Conservation (phyloP, 2,329 filamentous ascomycete species). For the Samsoniella hepiali region DNA sequence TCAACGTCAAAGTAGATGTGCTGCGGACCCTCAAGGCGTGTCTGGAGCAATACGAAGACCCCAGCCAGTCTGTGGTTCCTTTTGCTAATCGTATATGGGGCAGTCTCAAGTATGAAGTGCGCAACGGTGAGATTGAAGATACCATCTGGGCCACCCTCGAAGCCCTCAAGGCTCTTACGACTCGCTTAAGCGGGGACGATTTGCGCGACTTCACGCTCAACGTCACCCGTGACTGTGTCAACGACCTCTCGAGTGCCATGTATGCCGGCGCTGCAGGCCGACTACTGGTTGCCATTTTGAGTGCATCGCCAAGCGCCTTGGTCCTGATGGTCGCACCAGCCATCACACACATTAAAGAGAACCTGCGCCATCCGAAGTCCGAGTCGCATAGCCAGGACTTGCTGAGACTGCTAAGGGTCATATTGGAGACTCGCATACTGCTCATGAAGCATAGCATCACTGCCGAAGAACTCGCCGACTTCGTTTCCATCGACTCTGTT, state of each 20-base stretch:
- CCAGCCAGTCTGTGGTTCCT: conserved; percentile 46
- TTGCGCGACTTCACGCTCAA: conserved; percentile 45
- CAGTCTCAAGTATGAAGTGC: conserved; percentile 61
- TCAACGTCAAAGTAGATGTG: conserved; percentile 58
- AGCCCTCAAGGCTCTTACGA: conserved; percentile 49
- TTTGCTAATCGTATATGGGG: conserved; percentile 52
- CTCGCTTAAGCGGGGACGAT: conserved; percentile 42
- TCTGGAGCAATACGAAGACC: conserved; percentile 46
- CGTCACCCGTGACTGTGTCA: conserved; percentile 51
- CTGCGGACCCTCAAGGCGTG: conserved; percentile 54
- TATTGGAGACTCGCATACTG: conserved; percentile 45
- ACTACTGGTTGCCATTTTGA: conserved; percentile 49
- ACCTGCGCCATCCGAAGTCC: conserved; percentile 49
- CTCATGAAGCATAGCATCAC: conserved; percentile 35
- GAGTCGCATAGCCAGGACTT: conserved; percentile 50
- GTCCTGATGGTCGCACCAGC: conserved; percentile 44
- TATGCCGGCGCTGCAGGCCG: conserved; percentile 53
- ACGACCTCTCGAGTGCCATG: conserved; percentile 50
- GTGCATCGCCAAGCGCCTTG: conserved; percentile 47
- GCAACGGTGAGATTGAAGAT: conserved; percentile 58
- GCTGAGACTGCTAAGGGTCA: conserved; percentile 47
- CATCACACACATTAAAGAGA: conserved; percentile 48
- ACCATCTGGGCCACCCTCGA: conserved; percentile 54
- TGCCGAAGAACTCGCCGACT: conserved; percentile 37
- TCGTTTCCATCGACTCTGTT: conserved; percentile 33